These are phyloP conservation scores for Aphanomyces stellatus DNA, from an alignment of 352 stramenopile species.

Conservation along the genomic window DNA sequence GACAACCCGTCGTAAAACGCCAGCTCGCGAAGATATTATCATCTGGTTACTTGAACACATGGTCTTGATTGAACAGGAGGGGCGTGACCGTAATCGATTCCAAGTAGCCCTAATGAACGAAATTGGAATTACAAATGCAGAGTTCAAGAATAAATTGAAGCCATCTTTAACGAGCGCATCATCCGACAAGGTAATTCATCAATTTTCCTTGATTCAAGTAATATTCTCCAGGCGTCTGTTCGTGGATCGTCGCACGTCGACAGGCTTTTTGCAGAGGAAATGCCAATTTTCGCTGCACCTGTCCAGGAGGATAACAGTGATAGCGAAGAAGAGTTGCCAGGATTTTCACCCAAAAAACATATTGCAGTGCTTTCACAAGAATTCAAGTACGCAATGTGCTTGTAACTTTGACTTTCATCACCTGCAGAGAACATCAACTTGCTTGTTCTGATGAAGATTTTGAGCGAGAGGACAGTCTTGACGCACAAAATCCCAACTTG, in stretches of 20 bases:
- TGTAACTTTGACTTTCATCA: too few relatives aligned
- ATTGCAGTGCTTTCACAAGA: background rate
- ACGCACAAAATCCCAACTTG: too few relatives aligned
- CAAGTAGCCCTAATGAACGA: background rate
- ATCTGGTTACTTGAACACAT: conserved; percentile 52
- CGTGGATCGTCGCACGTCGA: background rate
- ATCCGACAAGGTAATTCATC: too few relatives aligned
- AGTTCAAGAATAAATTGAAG: background rate
- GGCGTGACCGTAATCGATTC: background rate
- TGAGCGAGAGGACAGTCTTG: too few relatives aligned
- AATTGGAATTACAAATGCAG: background rate
- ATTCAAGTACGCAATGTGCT: too few relatives aligned
- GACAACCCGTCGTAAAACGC: too few relatives aligned
- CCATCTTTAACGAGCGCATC: too few relatives aligned
- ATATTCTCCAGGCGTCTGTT: too few relatives aligned
- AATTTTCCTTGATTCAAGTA: too few relatives aligned
- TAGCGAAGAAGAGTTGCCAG: background rate
- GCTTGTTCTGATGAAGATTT: too few relatives aligned
- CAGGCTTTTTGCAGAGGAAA: background rate
- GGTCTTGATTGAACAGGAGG: conserved; percentile 22
- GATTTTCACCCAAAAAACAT: background rate
- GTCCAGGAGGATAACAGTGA: background rate
- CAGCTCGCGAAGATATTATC: conserved; percentile 38
- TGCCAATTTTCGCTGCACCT: background rate
- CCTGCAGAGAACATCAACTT: too few relatives aligned